Evolutionary conservation across 805 yeast species (phyloP), one percentile per base, ranked within the genome.

Genomic region (Ogataea philodendri): DNA sequence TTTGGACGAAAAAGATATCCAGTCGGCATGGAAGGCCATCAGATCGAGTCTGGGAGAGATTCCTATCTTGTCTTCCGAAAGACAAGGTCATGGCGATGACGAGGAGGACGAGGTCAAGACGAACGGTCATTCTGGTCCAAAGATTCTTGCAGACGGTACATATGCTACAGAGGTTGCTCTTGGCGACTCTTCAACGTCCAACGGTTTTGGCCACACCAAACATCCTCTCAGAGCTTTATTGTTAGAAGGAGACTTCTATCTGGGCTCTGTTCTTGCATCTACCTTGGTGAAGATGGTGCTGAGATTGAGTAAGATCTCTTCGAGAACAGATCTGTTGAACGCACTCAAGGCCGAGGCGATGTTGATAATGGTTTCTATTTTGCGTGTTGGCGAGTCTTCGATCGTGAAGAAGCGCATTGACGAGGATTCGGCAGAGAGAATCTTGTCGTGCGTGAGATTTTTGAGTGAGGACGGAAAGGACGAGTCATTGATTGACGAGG

Each of bases 111-210:
- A 41, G 19, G 19, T 31, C 15, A 37, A 35, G 39, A 36, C 60
- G 21, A 58, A 55, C 15, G 70, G 66, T 23, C 57, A 63, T 5
- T 32, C 50, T 2, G 85, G 85, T 28, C 97, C 97, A 14, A 81
- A 83, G 41, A 81, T 93, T 41, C 72, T 93, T 47, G 96, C 98
- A n/a, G 99, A 93, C 65, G 99, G 99, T 51, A 93, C 99, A 0
- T 93, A 93, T 63, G 98, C 98, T 18, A 85, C 96, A 26, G 98
- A 93, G 63, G 77, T 78, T 45, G 93, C 95, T 0, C 64, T 81
- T 39, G 83, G 83, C 10, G 65, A 66, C 14, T 58, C 59, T n/a
- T 42, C 42, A 14, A 46, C 46, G 10, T 60, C 58, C 5, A 66
- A 70, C n/a, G 59, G 61, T 10, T 47, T 52, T 15, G 20, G 25